Conservation (phyloP, 768 basidiomycete species). For the Suillus fuscotomentosus region DNA sequence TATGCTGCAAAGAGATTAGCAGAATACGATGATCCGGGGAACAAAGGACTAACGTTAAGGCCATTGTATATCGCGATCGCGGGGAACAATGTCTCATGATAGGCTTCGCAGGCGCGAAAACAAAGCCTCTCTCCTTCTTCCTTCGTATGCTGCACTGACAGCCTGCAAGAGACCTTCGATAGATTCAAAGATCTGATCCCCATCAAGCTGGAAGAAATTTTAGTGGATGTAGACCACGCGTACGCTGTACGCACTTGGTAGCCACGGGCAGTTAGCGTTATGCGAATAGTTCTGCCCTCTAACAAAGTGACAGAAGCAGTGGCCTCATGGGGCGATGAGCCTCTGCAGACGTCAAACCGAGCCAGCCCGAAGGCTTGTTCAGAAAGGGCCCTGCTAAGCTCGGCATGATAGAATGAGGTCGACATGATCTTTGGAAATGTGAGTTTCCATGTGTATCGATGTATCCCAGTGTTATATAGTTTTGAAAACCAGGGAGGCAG, state of each 20-base stretch:
- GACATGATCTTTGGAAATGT: slow-evolving; percentile 18
- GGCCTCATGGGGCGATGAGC: slow-evolving; percentile 45
- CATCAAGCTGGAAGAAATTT: slow-evolving; percentile 21
- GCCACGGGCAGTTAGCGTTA: slow-evolving; percentile 52
- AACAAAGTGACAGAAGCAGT: slow-evolving; percentile 52
- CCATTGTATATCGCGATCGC: background rate
- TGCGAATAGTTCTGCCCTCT: slow-evolving; percentile 47
- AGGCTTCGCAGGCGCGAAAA: slow-evolving; percentile 48
- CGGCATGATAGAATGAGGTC: slow-evolving; percentile 36
- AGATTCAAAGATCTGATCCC: slow-evolving; percentile 46
- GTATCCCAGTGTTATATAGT: slow-evolving; percentile 25
- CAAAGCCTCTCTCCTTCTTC: slow-evolving; percentile 45
- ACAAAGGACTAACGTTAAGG: background rate
- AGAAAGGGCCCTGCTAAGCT: slow-evolving; percentile 51
- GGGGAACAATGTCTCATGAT: slow-evolving; percentile 2
- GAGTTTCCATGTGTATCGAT: slow-evolving; percentile 19
- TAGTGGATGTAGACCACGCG: slow-evolving; percentile 7
- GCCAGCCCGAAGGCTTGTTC: slow-evolving; percentile 61
- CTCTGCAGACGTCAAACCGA: slow-evolving; percentile 39
- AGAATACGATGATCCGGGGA: background rate
- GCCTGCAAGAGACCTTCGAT: slow-evolving; percentile 57
- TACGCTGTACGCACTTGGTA: slow-evolving; percentile 45
- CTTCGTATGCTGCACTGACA: slow-evolving; percentile 52
- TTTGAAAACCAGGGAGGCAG: slow-evolving; percentile 24
- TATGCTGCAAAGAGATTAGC: slow-evolving; percentile 1